A percentile compares a stretch with the other conserved stretches of the same genome.
Evolutionary conservation across 345 rosid genomes (phyloP).

Genomic region (Cochlearia excelsa): DNA sequence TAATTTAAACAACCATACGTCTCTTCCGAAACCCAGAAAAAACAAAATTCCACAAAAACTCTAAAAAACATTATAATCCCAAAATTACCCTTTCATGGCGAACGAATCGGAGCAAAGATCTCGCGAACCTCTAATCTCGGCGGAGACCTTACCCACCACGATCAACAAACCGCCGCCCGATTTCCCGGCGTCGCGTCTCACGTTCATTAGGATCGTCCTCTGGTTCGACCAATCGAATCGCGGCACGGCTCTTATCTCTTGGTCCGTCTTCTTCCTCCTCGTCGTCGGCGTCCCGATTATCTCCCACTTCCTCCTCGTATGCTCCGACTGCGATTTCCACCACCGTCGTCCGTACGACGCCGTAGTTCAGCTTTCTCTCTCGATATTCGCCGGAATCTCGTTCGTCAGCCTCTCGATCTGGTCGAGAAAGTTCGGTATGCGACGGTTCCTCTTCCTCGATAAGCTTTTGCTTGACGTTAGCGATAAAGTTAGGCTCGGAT

Average conservation of each 20-base stretch:
- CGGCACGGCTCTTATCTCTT: constrained; percentile 53
- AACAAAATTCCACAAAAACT: no score
- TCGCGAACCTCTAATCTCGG: constrained; percentile 23
- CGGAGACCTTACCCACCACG: constrained; percentile 19
- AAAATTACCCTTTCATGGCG: constrained; percentile 16
- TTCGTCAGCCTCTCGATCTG: constrained; percentile 59
- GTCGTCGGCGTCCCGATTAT: constrained; percentile 58
- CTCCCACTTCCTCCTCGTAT: constrained; percentile 63
- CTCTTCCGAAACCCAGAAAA: no score
- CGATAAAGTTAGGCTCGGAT: constrained; percentile 51
- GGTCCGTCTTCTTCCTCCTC: constrained; percentile 68
- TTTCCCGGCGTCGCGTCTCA: constrained; percentile 6
- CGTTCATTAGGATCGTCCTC: constrained; percentile 30
- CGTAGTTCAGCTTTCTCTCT: constrained; percentile 66
- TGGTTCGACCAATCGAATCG: constrained; percentile 61
- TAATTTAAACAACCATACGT: no score
- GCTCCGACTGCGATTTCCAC: constrained; percentile 59
- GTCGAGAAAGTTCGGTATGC: constrained; percentile 69
- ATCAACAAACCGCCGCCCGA: constrained; percentile 1
- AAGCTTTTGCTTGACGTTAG: constrained; percentile 49
- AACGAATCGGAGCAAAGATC: constrained; percentile 32
- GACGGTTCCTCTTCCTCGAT: constrained; percentile 68
- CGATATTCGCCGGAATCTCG: constrained; percentile 65
- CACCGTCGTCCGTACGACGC: constrained; percentile 79
- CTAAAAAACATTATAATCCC: neutral